These are phyloP conservation scores for Amanita exitialis DNA, from an alignment of 768 basidiomycete species.

Conservation along the genomic window DNA sequence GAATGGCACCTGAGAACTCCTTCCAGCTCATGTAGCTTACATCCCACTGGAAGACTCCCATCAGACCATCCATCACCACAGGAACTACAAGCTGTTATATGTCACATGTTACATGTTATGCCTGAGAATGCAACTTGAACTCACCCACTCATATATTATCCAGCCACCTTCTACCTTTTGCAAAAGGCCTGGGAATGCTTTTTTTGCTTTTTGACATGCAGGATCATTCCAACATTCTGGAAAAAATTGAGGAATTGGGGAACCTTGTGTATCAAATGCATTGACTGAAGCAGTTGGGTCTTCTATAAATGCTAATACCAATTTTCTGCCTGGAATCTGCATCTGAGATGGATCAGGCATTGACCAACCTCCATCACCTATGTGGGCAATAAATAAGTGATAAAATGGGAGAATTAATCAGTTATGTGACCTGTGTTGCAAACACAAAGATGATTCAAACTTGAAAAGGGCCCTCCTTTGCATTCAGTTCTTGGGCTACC, in stretches of 20 bases:
- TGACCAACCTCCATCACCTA: too few relatives aligned
- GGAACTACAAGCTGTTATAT: not conserved
- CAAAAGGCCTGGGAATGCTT: not conserved
- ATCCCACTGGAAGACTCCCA: not conserved
- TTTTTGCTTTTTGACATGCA: not conserved
- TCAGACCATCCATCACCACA: not conserved
- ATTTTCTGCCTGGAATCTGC: too few relatives aligned
- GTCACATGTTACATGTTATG: not conserved
- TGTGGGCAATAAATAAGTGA: too few relatives aligned
- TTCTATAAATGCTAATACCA: too few relatives aligned
- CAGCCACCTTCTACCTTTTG: not conserved
- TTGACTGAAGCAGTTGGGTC: too few relatives aligned
- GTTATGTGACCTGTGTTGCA: not conserved
- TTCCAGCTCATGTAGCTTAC: not conserved
- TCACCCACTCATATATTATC: not conserved
- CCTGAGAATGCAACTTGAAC: not conserved
- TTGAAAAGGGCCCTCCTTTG: too few relatives aligned
- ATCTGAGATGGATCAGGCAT: too few relatives aligned
- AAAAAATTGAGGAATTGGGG: too few relatives aligned
- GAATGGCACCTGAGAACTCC: not conserved
- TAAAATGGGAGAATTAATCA: not conserved
- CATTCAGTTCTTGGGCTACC: too few relatives aligned
- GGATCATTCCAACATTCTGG: not conserved
- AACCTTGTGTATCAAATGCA: too few relatives aligned
- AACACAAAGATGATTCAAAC: not conserved